Percentiles rank a stretch among this genome's conserved stretches.
Conservation (phyloP, 148 eudicot species). For the Nepenthes mirabilis region DNA sequence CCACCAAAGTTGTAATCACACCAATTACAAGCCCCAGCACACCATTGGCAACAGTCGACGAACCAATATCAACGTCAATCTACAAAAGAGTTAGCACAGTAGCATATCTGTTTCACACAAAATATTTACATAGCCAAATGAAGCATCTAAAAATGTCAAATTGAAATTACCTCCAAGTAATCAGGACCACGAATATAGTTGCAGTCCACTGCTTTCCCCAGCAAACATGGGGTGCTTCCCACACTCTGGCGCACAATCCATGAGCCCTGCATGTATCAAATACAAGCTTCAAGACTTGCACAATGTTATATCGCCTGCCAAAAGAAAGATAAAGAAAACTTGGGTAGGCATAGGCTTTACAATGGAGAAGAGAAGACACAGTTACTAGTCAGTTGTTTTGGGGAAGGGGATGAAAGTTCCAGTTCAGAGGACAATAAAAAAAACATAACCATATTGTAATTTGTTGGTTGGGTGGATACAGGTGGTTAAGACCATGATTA, state of each 20-base stretch:
- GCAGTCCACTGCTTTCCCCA: conserved; percentile 97
- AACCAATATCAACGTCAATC: conserved; percentile 98
- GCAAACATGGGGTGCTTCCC: conserved; percentile 90
- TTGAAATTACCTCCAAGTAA: conserved; percentile 67
- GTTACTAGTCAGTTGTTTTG: too few species aligned
- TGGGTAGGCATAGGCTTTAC: too few species aligned
- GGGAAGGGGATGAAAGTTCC: too few species aligned
- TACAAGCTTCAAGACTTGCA: background rate
- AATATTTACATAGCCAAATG: background rate
- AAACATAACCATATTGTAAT: too few species aligned
- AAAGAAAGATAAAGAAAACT: too few species aligned
- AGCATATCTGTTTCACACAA: background rate
- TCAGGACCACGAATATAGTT: conserved; percentile 87
- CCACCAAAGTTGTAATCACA: conserved; percentile 87
- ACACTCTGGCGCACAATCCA: conserved; percentile 99
- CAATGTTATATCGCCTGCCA: too few species aligned
- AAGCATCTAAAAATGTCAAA: conserved; percentile 4
- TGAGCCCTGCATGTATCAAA: conserved; percentile 58
- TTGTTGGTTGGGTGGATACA: too few species aligned
- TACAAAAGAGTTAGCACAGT: conserved; percentile 20
- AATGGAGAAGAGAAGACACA: too few species aligned
- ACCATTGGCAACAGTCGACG: conserved; percentile 98
- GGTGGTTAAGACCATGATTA: too few species aligned
- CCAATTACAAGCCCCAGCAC: conserved; percentile 97
- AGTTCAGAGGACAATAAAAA: too few species aligned